Evolutionary conservation across 225 moss, liverwort and hornwort species (phyloP).

Genomic region (Bryum argenteum): DNA sequence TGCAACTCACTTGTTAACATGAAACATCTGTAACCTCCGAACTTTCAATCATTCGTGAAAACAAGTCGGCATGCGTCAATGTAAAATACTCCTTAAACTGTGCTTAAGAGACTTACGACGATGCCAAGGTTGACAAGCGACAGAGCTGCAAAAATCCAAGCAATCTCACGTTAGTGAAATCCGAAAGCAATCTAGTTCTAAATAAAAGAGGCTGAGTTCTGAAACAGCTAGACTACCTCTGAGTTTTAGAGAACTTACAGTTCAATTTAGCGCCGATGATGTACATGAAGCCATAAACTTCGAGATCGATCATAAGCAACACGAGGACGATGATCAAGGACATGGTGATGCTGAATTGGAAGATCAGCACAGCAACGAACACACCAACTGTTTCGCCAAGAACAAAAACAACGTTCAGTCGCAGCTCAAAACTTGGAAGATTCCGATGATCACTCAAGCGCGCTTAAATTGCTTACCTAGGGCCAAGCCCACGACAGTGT

Average conservation of each 20-base stretch:
- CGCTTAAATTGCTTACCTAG: slow-evolving; percentile 50
- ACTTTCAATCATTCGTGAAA: background rate
- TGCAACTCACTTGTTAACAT: too few relatives aligned
- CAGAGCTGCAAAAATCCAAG: slow-evolving; percentile 57
- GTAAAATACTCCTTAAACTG: too few relatives aligned
- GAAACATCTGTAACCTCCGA: too few relatives aligned
- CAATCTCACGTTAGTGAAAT: background rate
- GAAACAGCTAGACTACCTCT: too few relatives aligned
- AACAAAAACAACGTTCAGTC: background rate
- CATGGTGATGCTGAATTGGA: slow-evolving; percentile 89
- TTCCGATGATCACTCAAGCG: too few relatives aligned
- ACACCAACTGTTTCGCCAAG: slow-evolving; percentile 75
- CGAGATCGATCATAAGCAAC: slow-evolving; percentile 83
- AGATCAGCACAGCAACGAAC: slow-evolving; percentile 80
- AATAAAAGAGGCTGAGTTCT: background rate
- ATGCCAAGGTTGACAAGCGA: slow-evolving; percentile 98
- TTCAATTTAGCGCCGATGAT: slow-evolving; percentile 90
- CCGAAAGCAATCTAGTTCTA: background rate
- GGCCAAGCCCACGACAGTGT: slow-evolving; percentile 84
- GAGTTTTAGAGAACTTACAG: slow-evolving; percentile 41
- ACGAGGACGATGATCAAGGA: slow-evolving; percentile 73
- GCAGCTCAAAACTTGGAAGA: background rate
- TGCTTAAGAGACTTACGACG: slow-evolving; percentile 61
- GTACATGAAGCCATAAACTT: slow-evolving; percentile 90
- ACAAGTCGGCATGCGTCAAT: too few relatives aligned